Conservation (phyloP, 257 asterid species). For the Penstemon barbatus region DNA sequence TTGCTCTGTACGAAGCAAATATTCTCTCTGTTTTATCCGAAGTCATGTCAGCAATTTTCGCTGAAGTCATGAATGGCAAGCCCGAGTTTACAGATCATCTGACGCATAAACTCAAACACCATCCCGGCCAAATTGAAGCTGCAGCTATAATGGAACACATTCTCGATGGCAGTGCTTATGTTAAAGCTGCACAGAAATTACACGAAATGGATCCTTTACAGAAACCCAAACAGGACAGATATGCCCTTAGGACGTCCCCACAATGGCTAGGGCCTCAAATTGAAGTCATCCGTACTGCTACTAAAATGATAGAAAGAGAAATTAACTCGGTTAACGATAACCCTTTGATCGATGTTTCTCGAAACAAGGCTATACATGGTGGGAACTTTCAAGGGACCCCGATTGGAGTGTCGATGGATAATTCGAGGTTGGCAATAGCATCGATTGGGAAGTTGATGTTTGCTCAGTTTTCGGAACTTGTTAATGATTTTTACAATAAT, state of each 20-base stretch:
- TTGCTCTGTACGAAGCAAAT: constrained; percentile 52
- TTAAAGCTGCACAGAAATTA: constrained; percentile 39
- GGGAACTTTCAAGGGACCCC: constrained; percentile 67
- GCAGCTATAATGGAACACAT: constrained; percentile 64
- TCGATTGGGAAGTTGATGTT: constrained; percentile 51
- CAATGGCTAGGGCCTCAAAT: constrained; percentile 66
- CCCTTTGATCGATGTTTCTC: constrained; percentile 52
- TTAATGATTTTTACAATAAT: constrained; percentile 56
- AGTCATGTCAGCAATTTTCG: constrained; percentile 54
- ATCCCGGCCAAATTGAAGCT: constrained; percentile 60
- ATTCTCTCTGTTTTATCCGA: constrained; percentile 40
- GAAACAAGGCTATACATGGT: constrained; percentile 57
- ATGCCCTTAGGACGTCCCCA: constrained; percentile 54
- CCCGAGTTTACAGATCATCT: constrained; percentile 62
- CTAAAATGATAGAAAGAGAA: constrained; percentile 57
- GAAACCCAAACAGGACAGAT: constrained; percentile 56
- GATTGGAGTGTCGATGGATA: constrained; percentile 62
- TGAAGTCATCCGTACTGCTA: constrained; percentile 53
- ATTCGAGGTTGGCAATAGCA: constrained; percentile 46
- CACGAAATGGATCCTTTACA: constrained; percentile 53
- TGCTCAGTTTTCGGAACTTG: constrained; percentile 54
- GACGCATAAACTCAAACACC: constrained; percentile 60
- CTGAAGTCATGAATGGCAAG: constrained; percentile 61
- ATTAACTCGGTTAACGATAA: constrained; percentile 57
- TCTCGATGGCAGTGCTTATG: constrained; percentile 46